A percentile compares a stretch with the other conserved stretches of the same genome.
These are phyloP conservation scores for Artemisia annua DNA, from an alignment of 129 eudicot species.

Conservation along the genomic window DNA sequence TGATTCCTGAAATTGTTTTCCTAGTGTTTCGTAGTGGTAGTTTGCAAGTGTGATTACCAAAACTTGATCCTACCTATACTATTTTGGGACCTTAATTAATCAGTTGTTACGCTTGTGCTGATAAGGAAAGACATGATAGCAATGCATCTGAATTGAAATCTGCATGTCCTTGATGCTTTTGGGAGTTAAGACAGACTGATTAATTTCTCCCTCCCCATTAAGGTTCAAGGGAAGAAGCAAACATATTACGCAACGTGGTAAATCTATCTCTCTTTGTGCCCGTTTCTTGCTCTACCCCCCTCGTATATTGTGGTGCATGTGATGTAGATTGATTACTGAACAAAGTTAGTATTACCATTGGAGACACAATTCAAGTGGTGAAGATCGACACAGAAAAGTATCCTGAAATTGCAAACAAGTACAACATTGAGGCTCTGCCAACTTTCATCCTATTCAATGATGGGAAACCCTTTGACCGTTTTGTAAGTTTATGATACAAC, in stretches of 20 bases:
- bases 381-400: conserved; percentile 96
- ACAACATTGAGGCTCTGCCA: conserved; percentile 87
- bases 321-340: conserved; percentile 19
- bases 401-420: conserved; percentile 75
- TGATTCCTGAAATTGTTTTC: too few relatives aligned
- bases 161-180: not conserved
- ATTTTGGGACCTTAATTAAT: too few relatives aligned
- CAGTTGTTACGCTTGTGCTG: too few relatives aligned
- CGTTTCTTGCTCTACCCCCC: not conserved
- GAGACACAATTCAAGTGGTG: conserved; percentile 69
- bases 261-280: not conserved
- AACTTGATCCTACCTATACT: too few relatives aligned
- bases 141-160: too few relatives aligned
- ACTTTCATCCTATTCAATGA: conserved; percentile 90
- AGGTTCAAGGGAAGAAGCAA: conserved; percentile 86
- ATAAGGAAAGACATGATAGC: too few relatives aligned
- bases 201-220: conserved; percentile 18
- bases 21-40: too few relatives aligned
- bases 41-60: not conserved
- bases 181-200: not conserved
- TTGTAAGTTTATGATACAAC: conserved; percentile 58
- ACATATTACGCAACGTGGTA: conserved; percentile 94
- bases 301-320: not conserved
- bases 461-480: conserved; percentile 80
- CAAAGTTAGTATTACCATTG: conserved; percentile 65